Conservation (phyloP, 805 yeast genomes). For the Nakazawaea holstii region DNA sequence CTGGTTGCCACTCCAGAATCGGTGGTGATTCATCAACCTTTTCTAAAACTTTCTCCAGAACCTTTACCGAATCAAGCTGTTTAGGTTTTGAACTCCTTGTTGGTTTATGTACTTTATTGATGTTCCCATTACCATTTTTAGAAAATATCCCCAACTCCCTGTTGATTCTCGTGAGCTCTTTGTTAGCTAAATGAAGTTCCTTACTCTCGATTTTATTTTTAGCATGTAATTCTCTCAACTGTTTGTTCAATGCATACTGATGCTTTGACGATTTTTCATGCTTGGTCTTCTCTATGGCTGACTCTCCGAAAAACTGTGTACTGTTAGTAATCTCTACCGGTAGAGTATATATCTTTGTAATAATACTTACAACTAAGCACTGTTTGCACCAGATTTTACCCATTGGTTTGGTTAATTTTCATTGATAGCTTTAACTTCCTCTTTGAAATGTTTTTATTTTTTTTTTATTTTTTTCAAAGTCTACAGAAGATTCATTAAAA, state of each 20-base stretch:
- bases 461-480: background rate
- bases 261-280: constrained; percentile 9
- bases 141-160: constrained; percentile 1
- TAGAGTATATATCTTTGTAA: background rate
- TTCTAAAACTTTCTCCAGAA: background rate
- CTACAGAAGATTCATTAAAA: background rate
- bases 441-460: background rate
- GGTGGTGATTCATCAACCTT: background rate
- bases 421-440: background rate
- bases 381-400: constrained; percentile 9
- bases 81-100: background rate
- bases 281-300: constrained; percentile 3
- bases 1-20: background rate
- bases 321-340: background rate
- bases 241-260: constrained; percentile 6
- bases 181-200: background rate
- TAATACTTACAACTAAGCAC: constrained; percentile 6
- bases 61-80: background rate
- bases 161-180: constrained; percentile 5
- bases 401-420: background rate
- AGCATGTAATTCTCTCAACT: constrained; percentile 4
- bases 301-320: constrained; percentile 5
- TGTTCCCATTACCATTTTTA: background rate
- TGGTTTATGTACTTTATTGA: background rate
- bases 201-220: background rate